These are phyloP conservation scores for Juncus effusus DNA, from an alignment of 176 grass and related monocot genomes.

Conservation along the genomic window DNA sequence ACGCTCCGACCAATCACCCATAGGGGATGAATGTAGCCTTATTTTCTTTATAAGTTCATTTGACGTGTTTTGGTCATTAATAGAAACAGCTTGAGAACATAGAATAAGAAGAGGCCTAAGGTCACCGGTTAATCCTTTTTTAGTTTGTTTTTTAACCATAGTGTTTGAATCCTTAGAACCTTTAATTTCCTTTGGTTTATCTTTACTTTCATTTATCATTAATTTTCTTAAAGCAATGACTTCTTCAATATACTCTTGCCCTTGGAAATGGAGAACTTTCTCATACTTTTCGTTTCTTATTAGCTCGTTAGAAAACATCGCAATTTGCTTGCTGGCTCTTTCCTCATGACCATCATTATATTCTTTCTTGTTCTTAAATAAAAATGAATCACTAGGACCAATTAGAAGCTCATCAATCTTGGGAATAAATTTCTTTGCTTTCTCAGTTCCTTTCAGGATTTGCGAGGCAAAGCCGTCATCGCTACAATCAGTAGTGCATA, in stretches of 20 bases:
- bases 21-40: slow-evolving; percentile 29
- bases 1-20: slow-evolving; percentile 38
- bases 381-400: slow-evolving; percentile 5
- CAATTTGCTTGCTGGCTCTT: slow-evolving; percentile 30
- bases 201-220: slow-evolving; percentile 28
- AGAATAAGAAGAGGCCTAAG: slow-evolving; percentile 35
- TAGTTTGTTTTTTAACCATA: slow-evolving; percentile 26
- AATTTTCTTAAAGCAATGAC: slow-evolving; percentile 20
- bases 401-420: slow-evolving; percentile 35
- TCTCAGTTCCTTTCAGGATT: slow-evolving; percentile 28
- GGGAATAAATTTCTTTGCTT: slow-evolving; percentile 30
- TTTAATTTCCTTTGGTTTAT: slow-evolving; percentile 3
- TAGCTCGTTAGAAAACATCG: slow-evolving; percentile 21
- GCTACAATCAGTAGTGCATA: background rate
- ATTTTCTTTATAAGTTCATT: slow-evolving; percentile 39
- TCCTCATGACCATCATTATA: slow-evolving; percentile 14
- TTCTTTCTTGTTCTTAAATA: background rate
- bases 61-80: slow-evolving; percentile 22
- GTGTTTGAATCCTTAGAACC: no score
- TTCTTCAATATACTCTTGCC: slow-evolving; percentile 8
- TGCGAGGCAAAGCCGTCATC: slow-evolving; percentile 22
- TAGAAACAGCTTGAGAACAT: slow-evolving; percentile 38
- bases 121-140: slow-evolving; percentile 28
- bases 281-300: slow-evolving; percentile 34
- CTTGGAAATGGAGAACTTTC: slow-evolving; percentile 30